Evolutionary conservation across 495 filamentous ascomycete genomes (phyloP).

Genomic region (Aspergillus nidulans): DNA sequence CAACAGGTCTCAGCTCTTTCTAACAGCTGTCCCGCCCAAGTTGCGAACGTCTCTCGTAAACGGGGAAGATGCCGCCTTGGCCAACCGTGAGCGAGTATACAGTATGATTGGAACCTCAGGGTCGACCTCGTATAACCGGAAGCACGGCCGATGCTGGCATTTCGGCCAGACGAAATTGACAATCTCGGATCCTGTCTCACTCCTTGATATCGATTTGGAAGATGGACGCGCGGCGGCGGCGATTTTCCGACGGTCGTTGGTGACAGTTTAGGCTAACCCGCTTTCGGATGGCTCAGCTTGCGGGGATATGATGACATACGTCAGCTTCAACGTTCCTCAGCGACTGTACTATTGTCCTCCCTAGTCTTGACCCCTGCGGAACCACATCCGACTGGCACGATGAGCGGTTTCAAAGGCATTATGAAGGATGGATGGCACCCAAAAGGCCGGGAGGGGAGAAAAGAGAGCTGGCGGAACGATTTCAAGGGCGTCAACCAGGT

Average conservation of each 20-base stretch:
- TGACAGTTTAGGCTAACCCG: not conserved
- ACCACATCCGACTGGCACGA: constrained; percentile 12
- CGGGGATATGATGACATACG: constrained; percentile 7
- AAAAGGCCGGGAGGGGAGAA: constrained; percentile 49
- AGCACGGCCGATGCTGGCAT: not conserved
- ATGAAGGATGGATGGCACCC: constrained; percentile 59
- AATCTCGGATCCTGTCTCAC: no score
- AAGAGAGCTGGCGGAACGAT: constrained; percentile 55
- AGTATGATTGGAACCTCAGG: no score
- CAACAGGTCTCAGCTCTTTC: not conserved
- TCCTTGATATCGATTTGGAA: no score
- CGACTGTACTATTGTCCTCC: not conserved
- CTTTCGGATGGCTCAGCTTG: not conserved
- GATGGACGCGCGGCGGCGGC: not conserved
- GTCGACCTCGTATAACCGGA: no score
- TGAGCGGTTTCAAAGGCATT: constrained; percentile 49
- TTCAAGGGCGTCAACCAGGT: constrained; percentile 59
- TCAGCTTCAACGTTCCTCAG: not conserved
- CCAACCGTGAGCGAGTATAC: no score
- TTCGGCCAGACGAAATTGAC: no score
- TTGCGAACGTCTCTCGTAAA: not conserved
- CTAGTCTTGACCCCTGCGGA: not conserved
- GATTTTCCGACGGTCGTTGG: not conserved
- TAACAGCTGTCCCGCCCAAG: no score
- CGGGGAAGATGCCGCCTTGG: no score